Percentiles rank a stretch among this genome's conserved stretches.
Conservation (phyloP, 306 rosid species). For the Lathyrus oleraceus region DNA sequence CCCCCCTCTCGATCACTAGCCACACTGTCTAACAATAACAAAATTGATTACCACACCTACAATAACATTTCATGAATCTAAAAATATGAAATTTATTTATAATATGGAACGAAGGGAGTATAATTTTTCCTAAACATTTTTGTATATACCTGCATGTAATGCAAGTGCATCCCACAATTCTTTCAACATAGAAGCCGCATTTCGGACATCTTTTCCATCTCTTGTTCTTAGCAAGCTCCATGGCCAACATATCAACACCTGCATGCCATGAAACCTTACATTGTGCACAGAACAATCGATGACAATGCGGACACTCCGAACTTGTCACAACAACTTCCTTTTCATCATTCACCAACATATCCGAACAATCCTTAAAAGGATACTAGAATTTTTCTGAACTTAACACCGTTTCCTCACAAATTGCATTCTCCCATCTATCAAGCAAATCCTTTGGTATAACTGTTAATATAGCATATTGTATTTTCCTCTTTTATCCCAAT, state of each 20-base stretch:
- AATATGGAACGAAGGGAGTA: too few relatives aligned
- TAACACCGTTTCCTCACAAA: conserved; percentile 49
- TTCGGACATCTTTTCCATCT: neutral
- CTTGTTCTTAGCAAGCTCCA: conserved; percentile 50
- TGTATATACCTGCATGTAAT: conserved; percentile 63
- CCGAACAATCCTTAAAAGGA: conserved; percentile 60
- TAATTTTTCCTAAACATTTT: too few relatives aligned
- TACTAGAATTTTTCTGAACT: conserved; percentile 48
- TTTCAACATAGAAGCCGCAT: conserved; percentile 53
- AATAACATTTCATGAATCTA: too few relatives aligned
- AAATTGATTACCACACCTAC: neutral
- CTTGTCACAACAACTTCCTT: conserved; percentile 40
- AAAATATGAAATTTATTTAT: too few relatives aligned
- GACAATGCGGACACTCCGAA: conserved; percentile 56
- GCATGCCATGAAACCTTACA: conserved; percentile 59
- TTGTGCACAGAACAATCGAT: conserved; percentile 6
- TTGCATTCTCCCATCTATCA: conserved; percentile 60
- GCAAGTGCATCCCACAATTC: conserved; percentile 43
- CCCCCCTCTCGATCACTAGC: too few relatives aligned
- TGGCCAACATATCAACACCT: conserved; percentile 43
- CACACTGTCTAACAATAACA: too few relatives aligned
- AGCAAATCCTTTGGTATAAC: conserved; percentile 53
- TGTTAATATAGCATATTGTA: too few relatives aligned
- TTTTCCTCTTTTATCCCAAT: too few relatives aligned
- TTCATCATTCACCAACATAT: conserved; percentile 49